These are phyloP conservation scores for Cladosporium sp. DNA, from an alignment of 2,329 filamentous ascomycete species.

Conservation along the genomic window DNA sequence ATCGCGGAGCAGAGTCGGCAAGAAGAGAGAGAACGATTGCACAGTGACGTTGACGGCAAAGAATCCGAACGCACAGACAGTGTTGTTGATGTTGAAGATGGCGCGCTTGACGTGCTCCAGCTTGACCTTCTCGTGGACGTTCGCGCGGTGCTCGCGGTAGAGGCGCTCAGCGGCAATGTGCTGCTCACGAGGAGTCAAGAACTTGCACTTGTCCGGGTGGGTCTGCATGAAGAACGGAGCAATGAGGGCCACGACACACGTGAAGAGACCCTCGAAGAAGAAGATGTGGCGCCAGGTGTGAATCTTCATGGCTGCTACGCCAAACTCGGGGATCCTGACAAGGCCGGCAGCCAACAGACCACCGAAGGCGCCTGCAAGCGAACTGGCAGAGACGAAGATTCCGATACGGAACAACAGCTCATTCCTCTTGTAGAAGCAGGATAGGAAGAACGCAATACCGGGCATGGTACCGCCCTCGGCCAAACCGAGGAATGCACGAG, in stretches of 20 bases:
- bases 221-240: conserved; percentile 53
- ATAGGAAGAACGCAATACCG: conserved; percentile 36
- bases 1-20: conserved; percentile 55
- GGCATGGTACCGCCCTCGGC: conserved; percentile 65
- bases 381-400: conserved; percentile 21
- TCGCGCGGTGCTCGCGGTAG: conserved; percentile 45
- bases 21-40: conserved; percentile 39
- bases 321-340: conserved; percentile 51
- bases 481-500: conserved; percentile 59
- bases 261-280: conserved; percentile 59
- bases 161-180: conserved; percentile 53
- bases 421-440: conserved; percentile 20
- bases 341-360: conserved; percentile 32
- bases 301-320: conserved; percentile 40
- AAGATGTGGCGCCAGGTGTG: conserved; percentile 58
- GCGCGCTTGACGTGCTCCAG: conserved; percentile 49
- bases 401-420: conserved; percentile 23
- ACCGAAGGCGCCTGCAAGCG: conserved; percentile 37
- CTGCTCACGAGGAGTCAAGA: conserved; percentile 51
- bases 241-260: conserved; percentile 41
- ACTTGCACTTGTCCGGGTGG: conserved; percentile 45
- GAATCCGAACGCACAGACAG: conserved; percentile 55
- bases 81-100: conserved; percentile 55
- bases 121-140: conserved; percentile 46
- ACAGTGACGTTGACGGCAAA: conserved; percentile 60